Evolutionary conservation across 2,329 filamentous ascomycete species (phyloP).

Genomic region (Penicillium corylophilum): DNA sequence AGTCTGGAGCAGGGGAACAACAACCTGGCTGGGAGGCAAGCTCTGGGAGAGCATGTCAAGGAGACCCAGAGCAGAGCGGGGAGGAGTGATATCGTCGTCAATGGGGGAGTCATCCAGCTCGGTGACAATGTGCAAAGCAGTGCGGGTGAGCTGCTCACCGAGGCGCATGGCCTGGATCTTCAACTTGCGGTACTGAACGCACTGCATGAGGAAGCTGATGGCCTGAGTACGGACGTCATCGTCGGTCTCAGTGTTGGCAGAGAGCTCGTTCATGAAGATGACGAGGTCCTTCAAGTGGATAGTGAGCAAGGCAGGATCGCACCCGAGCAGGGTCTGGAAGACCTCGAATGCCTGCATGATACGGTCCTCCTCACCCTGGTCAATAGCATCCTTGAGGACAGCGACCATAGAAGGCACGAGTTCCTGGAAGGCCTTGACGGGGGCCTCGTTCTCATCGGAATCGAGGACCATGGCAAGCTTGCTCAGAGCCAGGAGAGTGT

Average conservation of each 20-base stretch:
- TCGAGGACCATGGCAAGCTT: conserved; percentile 85
- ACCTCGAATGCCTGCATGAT: conserved; percentile 91
- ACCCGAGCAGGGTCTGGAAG: conserved; percentile 91
- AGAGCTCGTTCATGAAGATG: conserved; percentile 89
- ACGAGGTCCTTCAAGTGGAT: conserved; percentile 86
- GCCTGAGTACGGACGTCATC: conserved; percentile 88
- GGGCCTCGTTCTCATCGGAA: conserved; percentile 75
- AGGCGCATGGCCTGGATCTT: conserved; percentile 91
- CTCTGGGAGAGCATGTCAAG: conserved; percentile 86
- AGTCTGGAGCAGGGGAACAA: conserved; percentile 85
- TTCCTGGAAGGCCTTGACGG: conserved; percentile 72
- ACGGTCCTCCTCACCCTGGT: conserved; percentile 78
- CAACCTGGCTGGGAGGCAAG: conserved; percentile 88
- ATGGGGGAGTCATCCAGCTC: conserved; percentile 74
- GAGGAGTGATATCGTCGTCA: conserved; percentile 82
- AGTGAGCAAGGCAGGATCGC: conserved; percentile 79
- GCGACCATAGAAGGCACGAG: conserved; percentile 85
- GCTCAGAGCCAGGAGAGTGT: conserved; percentile 87
- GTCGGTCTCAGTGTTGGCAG: conserved; percentile 71
- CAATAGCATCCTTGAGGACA: conserved; percentile 80
- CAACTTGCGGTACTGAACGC: conserved; percentile 86
- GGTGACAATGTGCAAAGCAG: conserved; percentile 83
- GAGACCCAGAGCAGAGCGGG: conserved; percentile 78
- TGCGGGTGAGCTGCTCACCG: conserved; percentile 81
- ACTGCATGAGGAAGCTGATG: conserved; percentile 90